Evolutionary conservation across 495 filamentous ascomycete species (phyloP), one percentile per base, ranked within the genome.

Genomic region (Penicillium fimorum): DNA sequence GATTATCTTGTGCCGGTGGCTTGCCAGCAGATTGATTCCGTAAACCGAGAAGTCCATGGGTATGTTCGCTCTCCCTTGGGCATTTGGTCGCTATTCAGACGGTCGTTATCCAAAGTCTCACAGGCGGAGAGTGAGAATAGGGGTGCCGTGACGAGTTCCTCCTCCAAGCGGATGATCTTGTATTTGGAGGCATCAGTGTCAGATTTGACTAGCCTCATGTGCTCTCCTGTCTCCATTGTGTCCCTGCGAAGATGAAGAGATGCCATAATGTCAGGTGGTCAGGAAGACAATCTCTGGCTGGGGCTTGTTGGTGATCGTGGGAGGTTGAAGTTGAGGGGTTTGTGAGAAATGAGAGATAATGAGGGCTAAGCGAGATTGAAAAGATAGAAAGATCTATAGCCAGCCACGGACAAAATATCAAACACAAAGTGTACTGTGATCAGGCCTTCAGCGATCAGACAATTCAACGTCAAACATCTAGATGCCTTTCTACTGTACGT

Each of bases 191-290:
- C 1, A n/a, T 18, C 22, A 4, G 29, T 17, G 9, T 43, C 25
- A 5, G 25, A 15, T 22, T 43, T 42, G 10, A 18, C 50, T 9
- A 52, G 37, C 24, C 32, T 52, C 50, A 52, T 18, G 20, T 52
- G 50, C 12, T 20, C 13, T 9, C 12, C 25, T 12, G 15, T 41
- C 38, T 52, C 50, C 0, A 9, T n/a, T 2, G 30, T 49, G 13
- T 18, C 20, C 18, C 6, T 15, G 9, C 2, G 20, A 49, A 49
- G 47, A 8, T 24, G 6, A 6, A 5, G 10, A n/a, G 25, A 41
- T 3, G 15, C 15, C 48, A 51, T 51, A 22, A 8, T 51, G 35
- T 13, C 8, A 18, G 20, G 17, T 24, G 2, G 6, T 22, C 12
- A 42, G 4, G 8, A 6, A 42, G 9, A 11, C 20, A 42, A 6